Evolutionary conservation across 768 basidiomycete species (phyloP), one percentile per base, ranked within the genome.

Genomic region (Xerocomellus chrysenteron): DNA sequence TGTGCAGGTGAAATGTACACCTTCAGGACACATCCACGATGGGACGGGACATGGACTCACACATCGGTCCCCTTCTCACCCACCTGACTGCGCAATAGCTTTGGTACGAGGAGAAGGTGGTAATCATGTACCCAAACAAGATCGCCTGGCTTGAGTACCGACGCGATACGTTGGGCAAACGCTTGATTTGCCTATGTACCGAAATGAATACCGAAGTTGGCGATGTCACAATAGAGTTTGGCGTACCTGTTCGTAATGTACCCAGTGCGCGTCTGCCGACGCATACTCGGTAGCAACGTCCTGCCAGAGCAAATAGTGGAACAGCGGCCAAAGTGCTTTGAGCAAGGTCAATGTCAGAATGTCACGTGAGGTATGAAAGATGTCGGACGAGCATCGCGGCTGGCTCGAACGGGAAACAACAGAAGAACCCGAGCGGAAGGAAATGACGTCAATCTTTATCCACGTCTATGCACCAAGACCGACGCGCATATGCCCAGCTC

Each of bases 271-370:
- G 68, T 94, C 92, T 30, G 92, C 93, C 4, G 89, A 89, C 2
- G 90, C 86, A 63, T 91, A 90, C 65, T 94, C 92, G 28, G 88
- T 88, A 10, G 90, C 90, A 56, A 94, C 92, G 69, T 98, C 97
- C 71, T 96, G 94, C 90, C 95, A 97, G 53, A 98, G 87, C 54
- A 98, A 84, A 71, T 98, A 98, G 75, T 98, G 97, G 83, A 98
- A 97, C 41, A 98, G 77, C 1, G 96, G 96, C 95, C 96, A 99
- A 43, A 99, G 85, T 39, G 87, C 94, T 96, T 65, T 0, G 24
- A 49, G 49, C 19, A 42, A 48, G n/a, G 48, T 40, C 45, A 52
- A 19, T 48, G 54, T 60, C 37, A 62, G 57, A 2, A 52, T 49
- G 19, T 55, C 54, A 51, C 36, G 36, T 59, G 43, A 35, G 17